phyloP scores from a whole-genome alignment of 306 rosid genomes.

The Lathyrus sativus region DNA sequence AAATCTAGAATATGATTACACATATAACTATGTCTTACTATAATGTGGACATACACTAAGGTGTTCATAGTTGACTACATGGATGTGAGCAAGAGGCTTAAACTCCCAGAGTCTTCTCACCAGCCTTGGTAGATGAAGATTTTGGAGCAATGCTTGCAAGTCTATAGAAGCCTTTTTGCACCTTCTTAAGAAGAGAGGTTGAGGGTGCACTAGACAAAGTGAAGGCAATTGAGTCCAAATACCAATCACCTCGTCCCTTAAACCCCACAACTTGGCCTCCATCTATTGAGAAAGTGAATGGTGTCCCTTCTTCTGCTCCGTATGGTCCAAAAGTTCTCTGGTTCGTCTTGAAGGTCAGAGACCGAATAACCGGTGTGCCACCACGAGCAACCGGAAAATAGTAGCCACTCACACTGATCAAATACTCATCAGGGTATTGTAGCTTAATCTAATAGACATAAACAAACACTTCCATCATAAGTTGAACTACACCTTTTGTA shows the following conservation, averaged over 20 bases:
- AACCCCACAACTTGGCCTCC: slow-evolving; percentile 65
- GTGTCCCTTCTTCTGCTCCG: slow-evolving; percentile 68
- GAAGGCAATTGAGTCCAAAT: slow-evolving; percentile 56
- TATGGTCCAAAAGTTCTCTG: slow-evolving; percentile 57
- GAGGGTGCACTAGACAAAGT: slow-evolving; percentile 38
- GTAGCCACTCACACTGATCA: slow-evolving; percentile 56
- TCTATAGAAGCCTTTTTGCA: slow-evolving; percentile 48
- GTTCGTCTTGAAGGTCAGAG: slow-evolving; percentile 61
- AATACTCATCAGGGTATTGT: slow-evolving; percentile 57
- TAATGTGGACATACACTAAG: too few relatives aligned
- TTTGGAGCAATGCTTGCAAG: slow-evolving; percentile 42
- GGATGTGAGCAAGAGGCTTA: not conserved
- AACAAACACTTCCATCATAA: not conserved
- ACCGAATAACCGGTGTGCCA: slow-evolving; percentile 55
- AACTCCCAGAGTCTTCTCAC: not conserved
- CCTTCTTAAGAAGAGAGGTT: slow-evolving; percentile 40
- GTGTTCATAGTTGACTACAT: too few relatives aligned
- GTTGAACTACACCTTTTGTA: not conserved
- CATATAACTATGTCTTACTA: too few relatives aligned
- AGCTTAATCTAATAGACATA: slow-evolving; percentile 50
- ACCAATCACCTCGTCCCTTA: slow-evolving; percentile 56
- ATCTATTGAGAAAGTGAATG: slow-evolving; percentile 53
- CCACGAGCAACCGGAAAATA: slow-evolving; percentile 43
- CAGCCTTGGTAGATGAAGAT: slow-evolving; percentile 35
- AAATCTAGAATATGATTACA: too few relatives aligned